Evolutionary conservation across 2,329 filamentous ascomycete species (phyloP).

Genomic region (Fusarium multiceps): DNA sequence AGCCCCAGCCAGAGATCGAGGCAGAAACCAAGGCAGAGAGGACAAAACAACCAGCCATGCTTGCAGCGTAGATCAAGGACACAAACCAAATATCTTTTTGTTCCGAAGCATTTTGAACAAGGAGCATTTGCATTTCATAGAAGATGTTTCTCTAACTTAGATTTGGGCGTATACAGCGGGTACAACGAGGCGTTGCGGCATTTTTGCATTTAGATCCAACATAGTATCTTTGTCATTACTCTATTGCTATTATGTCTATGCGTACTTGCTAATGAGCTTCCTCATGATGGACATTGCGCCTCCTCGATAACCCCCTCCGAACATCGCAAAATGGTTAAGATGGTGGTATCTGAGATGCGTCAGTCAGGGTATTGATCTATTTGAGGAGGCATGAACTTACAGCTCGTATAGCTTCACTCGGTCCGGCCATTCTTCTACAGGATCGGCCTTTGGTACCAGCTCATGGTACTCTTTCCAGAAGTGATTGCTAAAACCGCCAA

Average conservation of each 20-base stretch:
- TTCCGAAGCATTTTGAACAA: constrained; percentile 12
- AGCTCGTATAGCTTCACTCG: constrained; percentile 83
- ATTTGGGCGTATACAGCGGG: constrained; percentile 42
- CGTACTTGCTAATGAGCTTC: constrained; percentile 78
- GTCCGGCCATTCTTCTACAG: constrained; percentile 85
- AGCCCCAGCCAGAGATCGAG: constrained; percentile 33
- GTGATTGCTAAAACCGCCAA: constrained; percentile 80
- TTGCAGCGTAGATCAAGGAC: constrained; percentile 46
- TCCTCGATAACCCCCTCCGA: constrained; percentile 80
- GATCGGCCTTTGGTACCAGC: constrained; percentile 82
- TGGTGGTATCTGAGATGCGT: constrained; percentile 77
- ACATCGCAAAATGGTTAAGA: constrained; percentile 87
- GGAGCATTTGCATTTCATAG: constrained; percentile 33
- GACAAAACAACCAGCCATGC: constrained; percentile 53
- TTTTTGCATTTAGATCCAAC: constrained; percentile 27
- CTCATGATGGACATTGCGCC: constrained; percentile 85
- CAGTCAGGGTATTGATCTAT: not conserved
- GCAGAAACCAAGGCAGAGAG: constrained; percentile 39
- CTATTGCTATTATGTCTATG: constrained; percentile 39
- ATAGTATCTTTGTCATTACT: constrained; percentile 15
- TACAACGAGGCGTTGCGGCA: constrained; percentile 44
- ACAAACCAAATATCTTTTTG: constrained; percentile 1
- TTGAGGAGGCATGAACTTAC: constrained; percentile 57
- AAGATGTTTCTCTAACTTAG: constrained; percentile 34
- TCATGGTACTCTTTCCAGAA: constrained; percentile 84